Conservation (phyloP, 805 yeast species). For the Candida pini region DNA sequence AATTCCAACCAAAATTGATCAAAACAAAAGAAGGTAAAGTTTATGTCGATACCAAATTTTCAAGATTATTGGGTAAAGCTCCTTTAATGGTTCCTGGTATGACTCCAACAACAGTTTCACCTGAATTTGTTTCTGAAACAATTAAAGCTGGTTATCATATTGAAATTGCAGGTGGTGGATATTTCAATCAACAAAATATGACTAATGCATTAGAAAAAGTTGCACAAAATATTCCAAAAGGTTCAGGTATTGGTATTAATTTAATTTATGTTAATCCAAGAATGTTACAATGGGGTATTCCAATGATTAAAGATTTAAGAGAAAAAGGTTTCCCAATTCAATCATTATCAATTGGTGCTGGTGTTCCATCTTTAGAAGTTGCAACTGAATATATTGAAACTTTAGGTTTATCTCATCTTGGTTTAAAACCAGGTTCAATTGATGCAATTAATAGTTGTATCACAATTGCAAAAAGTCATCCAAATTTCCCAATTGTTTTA, state of each 20-base stretch:
- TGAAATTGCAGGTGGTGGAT: constrained; percentile 99
- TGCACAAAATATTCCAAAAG: constrained; percentile 65
- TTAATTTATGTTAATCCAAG: constrained; percentile 95
- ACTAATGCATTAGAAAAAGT: constrained; percentile 71
- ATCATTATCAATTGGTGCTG: constrained; percentile 96
- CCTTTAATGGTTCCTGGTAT: constrained; percentile 98
- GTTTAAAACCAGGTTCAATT: constrained; percentile 95
- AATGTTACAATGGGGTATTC: constrained; percentile 98
- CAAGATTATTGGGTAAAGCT: constrained; percentile 86
- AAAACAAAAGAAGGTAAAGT: constrained; percentile 69
- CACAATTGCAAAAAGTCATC: constrained; percentile 91
- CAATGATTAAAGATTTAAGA: constrained; percentile 84
- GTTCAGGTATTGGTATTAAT: constrained; percentile 87
- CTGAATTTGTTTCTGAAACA: constrained; percentile 90
- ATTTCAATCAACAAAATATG: constrained; percentile 70
- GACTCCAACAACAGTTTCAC: constrained; percentile 97
- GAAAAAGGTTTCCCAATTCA: constrained; percentile 93
- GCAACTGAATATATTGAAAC: constrained; percentile 94
- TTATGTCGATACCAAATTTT: constrained; percentile 90
- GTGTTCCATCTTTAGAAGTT: constrained; percentile 97
- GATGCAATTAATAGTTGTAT: constrained; percentile 87
- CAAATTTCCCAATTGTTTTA: constrained; percentile 90
- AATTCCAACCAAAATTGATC: constrained; percentile 79
- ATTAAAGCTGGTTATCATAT: constrained; percentile 95
- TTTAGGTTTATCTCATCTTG: constrained; percentile 87